phyloP scores from a whole-genome alignment of 352 stramenopile species.

The Hyaloperonospora brassicae region DNA sequence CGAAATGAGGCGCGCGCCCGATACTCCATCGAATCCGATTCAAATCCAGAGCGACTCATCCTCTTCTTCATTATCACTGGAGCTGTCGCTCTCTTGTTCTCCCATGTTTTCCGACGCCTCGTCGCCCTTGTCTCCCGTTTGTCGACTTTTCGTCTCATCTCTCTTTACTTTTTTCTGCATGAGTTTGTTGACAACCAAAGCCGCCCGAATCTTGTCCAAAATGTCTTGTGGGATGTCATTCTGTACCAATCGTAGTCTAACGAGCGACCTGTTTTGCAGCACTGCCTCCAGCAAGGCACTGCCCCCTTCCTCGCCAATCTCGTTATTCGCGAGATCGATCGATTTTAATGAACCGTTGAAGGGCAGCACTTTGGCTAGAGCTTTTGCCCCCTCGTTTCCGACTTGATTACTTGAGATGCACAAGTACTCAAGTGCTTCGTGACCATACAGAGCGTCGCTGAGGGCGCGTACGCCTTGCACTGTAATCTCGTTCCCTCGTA shows the following conservation, averaged over 20 bases:
- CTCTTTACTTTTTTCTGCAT: slow-evolving; percentile 33
- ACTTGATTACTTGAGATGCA: slow-evolving; percentile 39
- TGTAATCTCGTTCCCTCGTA: slow-evolving; percentile 45
- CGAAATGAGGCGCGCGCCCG: too few relatives aligned
- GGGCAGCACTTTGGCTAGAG: slow-evolving; percentile 35
- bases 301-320: slow-evolving; percentile 34
- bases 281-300: slow-evolving; percentile 36
- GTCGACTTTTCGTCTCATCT: slow-evolving; percentile 33
- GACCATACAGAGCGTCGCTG: slow-evolving; percentile 35
- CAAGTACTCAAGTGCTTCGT: slow-evolving; percentile 42
- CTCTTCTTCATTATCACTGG: slow-evolving; percentile 24
- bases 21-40: neutral
- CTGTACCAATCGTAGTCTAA: slow-evolving; percentile 35
- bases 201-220: slow-evolving; percentile 31
- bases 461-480: slow-evolving; percentile 22
- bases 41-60: slow-evolving; percentile 43
- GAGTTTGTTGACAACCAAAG: slow-evolving; percentile 42
- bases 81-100: slow-evolving; percentile 20
- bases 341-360: slow-evolving; percentile 49
- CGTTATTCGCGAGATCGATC: slow-evolving; percentile 40
- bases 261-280: slow-evolving; percentile 36
- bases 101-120: slow-evolving; percentile 17
- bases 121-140: slow-evolving; percentile 19
- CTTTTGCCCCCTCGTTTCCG: slow-evolving; percentile 37
- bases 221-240: slow-evolving; percentile 38